These are phyloP conservation scores for Pochonia chlamydosporia DNA, from an alignment of 2,329 filamentous ascomycete species.

Conservation along the genomic window DNA sequence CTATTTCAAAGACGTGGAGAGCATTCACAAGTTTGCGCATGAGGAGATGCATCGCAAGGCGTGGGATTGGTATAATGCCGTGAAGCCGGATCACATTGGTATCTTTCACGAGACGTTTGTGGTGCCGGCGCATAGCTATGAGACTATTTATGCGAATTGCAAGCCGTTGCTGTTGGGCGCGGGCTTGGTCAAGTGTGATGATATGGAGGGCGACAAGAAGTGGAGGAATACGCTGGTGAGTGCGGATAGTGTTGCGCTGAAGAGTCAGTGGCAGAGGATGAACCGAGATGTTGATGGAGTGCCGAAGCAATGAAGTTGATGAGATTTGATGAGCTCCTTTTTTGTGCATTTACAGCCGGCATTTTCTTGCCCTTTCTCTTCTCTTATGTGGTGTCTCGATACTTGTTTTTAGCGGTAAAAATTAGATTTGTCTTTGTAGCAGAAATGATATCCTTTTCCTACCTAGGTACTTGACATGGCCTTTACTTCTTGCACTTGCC, in stretches of 20 bases:
- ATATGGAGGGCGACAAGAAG: conserved; percentile 15
- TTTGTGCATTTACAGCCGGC: no score
- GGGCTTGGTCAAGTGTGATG: conserved; percentile 17
- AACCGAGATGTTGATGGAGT: conserved; percentile 17
- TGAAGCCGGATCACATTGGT: conserved; percentile 32
- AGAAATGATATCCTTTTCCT: no score
- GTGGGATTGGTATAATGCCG: conserved; percentile 44
- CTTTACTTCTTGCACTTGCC: no score
- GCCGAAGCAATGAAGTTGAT: conserved; percentile 7
- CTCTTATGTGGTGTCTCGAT: no score
- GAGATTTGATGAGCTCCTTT: neutral
- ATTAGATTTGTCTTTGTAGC: no score
- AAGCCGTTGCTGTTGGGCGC: conserved; percentile 30
- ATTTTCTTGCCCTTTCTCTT: no score
- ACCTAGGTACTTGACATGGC: no score
- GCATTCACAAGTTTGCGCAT: conserved; percentile 47
- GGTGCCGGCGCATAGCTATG: conserved; percentile 38
- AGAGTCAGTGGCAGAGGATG: conserved; percentile 28
- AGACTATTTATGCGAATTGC: conserved; percentile 45
- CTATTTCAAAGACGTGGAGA: conserved; percentile 45
- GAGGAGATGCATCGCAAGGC: conserved; percentile 38
- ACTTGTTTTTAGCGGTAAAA: no score
- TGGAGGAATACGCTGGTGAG: conserved; percentile 30
- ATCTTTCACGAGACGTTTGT: conserved; percentile 52
- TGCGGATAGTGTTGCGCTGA: conserved; percentile 23